These are phyloP conservation scores for Hyphopichia wangnamkhiaoensis DNA, from an alignment of 1,139 yeast genomes.

Conservation along the genomic window DNA sequence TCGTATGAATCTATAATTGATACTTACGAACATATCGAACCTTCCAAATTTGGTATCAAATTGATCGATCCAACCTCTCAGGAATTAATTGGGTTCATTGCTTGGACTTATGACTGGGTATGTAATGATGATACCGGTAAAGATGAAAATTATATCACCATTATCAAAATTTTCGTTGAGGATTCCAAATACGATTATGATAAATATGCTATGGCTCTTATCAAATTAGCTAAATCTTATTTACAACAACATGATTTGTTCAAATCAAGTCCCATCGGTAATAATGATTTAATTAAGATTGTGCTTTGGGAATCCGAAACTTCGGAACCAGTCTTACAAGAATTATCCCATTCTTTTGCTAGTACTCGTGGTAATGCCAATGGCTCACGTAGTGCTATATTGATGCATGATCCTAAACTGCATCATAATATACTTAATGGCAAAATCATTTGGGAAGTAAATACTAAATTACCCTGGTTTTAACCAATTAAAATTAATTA, in stretches of 20 bases:
- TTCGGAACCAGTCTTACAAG: slow-evolving; percentile 12
- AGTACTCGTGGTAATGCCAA: slow-evolving; percentile 29
- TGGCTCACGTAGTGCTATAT: slow-evolving; percentile 39
- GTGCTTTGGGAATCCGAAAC: slow-evolving; percentile 42
- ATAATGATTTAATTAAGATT: slow-evolving; percentile 15
- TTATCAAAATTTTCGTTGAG: slow-evolving; percentile 27
- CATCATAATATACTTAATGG: slow-evolving; percentile 25
- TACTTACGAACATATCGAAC: slow-evolving; percentile 23
- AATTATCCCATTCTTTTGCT: slow-evolving; percentile 14
- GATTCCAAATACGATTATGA: slow-evolving; percentile 20
- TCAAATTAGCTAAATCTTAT: slow-evolving; percentile 24
- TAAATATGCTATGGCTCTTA: slow-evolving; percentile 19
- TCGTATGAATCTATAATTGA: slow-evolving; percentile 25
- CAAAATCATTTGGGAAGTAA: slow-evolving; percentile 44
- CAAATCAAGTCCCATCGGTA: slow-evolving; percentile 9
- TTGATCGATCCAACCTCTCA: slow-evolving; percentile 15
- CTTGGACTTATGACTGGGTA: slow-evolving; percentile 46
- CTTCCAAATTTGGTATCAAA: slow-evolving; percentile 35
- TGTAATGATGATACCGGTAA: slow-evolving; percentile 4
- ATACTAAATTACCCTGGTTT: slow-evolving; percentile 49
- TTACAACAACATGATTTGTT: slow-evolving; percentile 12
- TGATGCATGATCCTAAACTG: slow-evolving; percentile 24
- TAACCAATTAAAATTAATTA: slow-evolving; percentile 12
- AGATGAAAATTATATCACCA: slow-evolving; percentile 25
- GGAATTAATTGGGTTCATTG: slow-evolving; percentile 29